These are phyloP conservation scores for Penicillium arizonense DNA, from an alignment of 495 filamentous ascomycete genomes.

Conservation along the genomic window DNA sequence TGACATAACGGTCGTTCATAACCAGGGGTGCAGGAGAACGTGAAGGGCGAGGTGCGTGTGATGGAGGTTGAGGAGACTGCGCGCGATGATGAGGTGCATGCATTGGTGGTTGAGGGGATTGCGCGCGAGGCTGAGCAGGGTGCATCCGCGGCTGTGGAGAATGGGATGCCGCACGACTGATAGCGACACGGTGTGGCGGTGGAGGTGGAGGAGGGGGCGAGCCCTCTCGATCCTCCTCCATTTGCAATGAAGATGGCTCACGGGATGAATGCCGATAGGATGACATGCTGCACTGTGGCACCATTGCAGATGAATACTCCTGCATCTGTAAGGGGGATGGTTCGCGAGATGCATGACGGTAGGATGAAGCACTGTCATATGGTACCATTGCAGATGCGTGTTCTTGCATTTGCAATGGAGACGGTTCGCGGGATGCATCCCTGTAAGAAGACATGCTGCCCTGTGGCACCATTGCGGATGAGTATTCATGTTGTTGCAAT, in stretches of 20 bases:
- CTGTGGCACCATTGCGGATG: slow-evolving; percentile 17
- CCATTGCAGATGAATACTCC: slow-evolving; percentile 6
- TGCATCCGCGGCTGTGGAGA: slow-evolving; percentile 11
- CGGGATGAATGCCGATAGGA: not conserved
- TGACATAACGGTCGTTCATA: slow-evolving; percentile 50
- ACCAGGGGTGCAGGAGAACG: slow-evolving; percentile 40
- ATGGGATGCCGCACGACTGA: slow-evolving; percentile 16
- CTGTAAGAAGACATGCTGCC: slow-evolving; percentile 26
- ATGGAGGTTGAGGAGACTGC: slow-evolving; percentile 10
- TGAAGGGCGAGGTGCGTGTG: slow-evolving; percentile 16
- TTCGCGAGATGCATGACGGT: not conserved
- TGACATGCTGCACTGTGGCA: not conserved
- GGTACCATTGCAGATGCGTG: slow-evolving; percentile 19
- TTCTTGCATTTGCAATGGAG: slow-evolving; percentile 13
- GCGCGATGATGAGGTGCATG: not conserved
- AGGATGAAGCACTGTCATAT: slow-evolving; percentile 26
- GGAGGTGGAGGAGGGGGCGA: slow-evolving; percentile 48
- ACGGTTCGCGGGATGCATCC: slow-evolving; percentile 2
- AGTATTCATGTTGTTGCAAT: slow-evolving; percentile 9
- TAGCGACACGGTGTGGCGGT: slow-evolving; percentile 37
- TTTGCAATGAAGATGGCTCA: slow-evolving; percentile 10
- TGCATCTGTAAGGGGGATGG: slow-evolving; percentile 15
- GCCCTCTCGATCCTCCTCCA: slow-evolving; percentile 38
- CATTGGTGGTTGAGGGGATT: slow-evolving; percentile 9
- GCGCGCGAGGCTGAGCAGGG: not conserved